These are phyloP conservation scores for Bolboschoenus planiculmis DNA, from an alignment of 176 grass and related monocot genomes.

Conservation along the genomic window DNA sequence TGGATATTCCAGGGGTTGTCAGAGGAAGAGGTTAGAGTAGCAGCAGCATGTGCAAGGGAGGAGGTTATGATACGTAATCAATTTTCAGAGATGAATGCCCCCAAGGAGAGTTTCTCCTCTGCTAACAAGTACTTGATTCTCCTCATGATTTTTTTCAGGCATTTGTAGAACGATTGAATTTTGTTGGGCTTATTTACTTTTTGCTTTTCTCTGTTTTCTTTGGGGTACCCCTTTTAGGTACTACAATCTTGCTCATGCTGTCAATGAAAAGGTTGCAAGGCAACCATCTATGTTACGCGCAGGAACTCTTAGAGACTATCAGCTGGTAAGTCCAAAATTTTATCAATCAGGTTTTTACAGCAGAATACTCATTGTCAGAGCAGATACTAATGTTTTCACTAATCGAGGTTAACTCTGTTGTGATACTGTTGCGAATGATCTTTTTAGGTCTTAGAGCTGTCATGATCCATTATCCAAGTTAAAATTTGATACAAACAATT, in stretches of 20 bases:
- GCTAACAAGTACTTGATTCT: conserved; percentile 67
- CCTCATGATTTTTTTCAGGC: conserved; percentile 3
- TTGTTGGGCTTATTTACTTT: neutral
- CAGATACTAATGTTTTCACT: neutral
- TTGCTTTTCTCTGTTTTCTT: neutral
- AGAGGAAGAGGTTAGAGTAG: conserved; percentile 86
- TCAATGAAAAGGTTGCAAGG: conserved; percentile 79
- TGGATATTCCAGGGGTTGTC: conserved; percentile 80
- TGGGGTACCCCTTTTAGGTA: conserved; percentile 42
- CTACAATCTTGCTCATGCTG: conserved; percentile 94
- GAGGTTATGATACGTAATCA: conserved; percentile 98
- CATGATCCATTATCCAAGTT: neutral
- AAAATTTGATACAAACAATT: neutral
- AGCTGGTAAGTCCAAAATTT: conserved; percentile 58
- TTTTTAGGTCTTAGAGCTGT: neutral
- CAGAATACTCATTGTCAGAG: neutral
- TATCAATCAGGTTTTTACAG: neutral
- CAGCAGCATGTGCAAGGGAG: conserved; percentile 83
- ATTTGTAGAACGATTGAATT: conserved; percentile 9
- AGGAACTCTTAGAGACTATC: conserved; percentile 98
- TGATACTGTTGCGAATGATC: neutral
- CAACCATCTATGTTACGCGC: conserved; percentile 81
- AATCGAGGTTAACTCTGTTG: neutral
- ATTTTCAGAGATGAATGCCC: conserved; percentile 99
- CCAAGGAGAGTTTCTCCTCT: conserved; percentile 53